phyloP scores from a whole-genome alignment of 1,284 basidiomycete genomes.

The Pyrrhoderma noxium region DNA sequence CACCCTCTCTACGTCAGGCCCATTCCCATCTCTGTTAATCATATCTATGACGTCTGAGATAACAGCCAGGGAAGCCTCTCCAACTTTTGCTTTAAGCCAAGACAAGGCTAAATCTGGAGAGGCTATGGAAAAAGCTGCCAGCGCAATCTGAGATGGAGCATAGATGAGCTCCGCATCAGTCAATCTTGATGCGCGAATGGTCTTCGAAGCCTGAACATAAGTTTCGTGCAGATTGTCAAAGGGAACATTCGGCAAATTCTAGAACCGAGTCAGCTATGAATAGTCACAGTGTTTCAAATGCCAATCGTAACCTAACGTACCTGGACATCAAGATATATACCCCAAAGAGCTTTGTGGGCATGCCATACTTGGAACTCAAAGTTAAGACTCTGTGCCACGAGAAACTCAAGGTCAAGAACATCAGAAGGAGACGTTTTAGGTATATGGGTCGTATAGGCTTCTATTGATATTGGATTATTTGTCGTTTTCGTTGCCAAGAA shows the following conservation, averaged over 20 bases:
- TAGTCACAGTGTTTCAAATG: neutral
- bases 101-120: constrained; percentile 52
- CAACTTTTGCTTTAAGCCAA: constrained; percentile 56
- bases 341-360: constrained; percentile 83
- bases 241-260: constrained; percentile 46
- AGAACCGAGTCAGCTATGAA: constrained; percentile 1
- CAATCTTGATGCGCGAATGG: constrained; percentile 68
- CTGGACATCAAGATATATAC: constrained; percentile 87
- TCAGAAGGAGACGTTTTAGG: constrained; percentile 73
- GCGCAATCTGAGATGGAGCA: constrained; percentile 87
- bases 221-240: constrained; percentile 37
- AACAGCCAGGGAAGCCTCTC: constrained; percentile 23
- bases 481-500: constrained; percentile 97
- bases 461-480: constrained; percentile 84
- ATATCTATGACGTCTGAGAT: constrained; percentile 49
- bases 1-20: constrained; percentile 74
- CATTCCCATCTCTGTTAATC: constrained; percentile 50
- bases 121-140: constrained; percentile 72
- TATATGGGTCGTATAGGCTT: constrained; percentile 75
- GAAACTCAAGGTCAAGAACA: constrained; percentile 90
- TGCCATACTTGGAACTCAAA: constrained; percentile 95
- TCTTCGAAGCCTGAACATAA: constrained; percentile 53
- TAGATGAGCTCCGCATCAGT: constrained; percentile 92
- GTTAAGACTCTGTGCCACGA: constrained; percentile 85
- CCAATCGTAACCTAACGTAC: constrained; percentile 36